Evolutionary conservation across 352 stramenopile species (phyloP), one percentile per base, ranked within the genome.

Genomic region (Blastocystis sp.): DNA sequence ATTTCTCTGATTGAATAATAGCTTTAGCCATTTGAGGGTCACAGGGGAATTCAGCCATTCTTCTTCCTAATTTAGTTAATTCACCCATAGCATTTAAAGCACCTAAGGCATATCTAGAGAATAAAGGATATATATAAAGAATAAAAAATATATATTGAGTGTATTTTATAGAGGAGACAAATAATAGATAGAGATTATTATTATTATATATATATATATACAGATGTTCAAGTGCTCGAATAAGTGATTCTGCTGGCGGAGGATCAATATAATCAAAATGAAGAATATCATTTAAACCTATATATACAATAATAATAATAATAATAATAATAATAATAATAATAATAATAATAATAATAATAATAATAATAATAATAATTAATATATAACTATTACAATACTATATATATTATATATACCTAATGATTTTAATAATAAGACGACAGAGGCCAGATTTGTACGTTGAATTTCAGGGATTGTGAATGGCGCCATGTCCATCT

Each of bases 181-280:
- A n/a, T n/a, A n/a, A n/a, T n/a, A n/a, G n/a, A n/a, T n/a, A n/a
- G n/a, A n/a, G n/a, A n/a, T n/a, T n/a, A n/a, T n/a, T n/a, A n/a
- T n/a, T n/a, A n/a, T n/a, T n/a, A n/a, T n/a, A n/a, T n/a, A n/a
- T n/a, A n/a, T n/a, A n/a, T n/a, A n/a, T n/a, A 68, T 98, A 98
- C 4, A 98, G 75, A 69, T 95, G 84, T 71, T 98, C 86, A 4
- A 98, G 75, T 10, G 88, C 88, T 11, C 87, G 78, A 58, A 97
- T 97, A 11, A 99, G 74, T 13, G 88, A 91, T 72, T 98, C 93
- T 35, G 93, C 80, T 2, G 92, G 90, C 13, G 92, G 92, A 13
- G 86, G 79, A 72, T 99, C 91, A 87, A 98, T 96, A 65, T 97
- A 98, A 72, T 99, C 92, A 65, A 99, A 99, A 67, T 96, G 76